phyloP scores from a whole-genome alignment of 176 grass and related monocot species.

The Aegilops tauschii region DNA sequence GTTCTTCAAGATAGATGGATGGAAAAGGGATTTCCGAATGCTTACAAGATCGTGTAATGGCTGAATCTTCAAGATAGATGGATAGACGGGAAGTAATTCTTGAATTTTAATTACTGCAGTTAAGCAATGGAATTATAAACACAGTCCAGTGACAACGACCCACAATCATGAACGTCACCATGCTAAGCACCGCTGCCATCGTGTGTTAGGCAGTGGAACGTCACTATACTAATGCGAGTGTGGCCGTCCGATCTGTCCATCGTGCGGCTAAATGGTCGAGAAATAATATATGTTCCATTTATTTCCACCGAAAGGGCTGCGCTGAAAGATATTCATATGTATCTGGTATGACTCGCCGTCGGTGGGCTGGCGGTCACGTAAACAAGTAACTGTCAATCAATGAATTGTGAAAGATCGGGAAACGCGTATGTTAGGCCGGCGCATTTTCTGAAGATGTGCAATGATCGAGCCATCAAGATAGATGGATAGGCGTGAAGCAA shows the following conservation, averaged over 20 bases:
- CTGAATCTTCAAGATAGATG: neutral
- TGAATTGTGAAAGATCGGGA: neutral
- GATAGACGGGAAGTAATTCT: neutral
- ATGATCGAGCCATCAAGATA: neutral
- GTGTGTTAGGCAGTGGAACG: neutral
- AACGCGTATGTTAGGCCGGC: neutral
- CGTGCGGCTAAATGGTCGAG: neutral
- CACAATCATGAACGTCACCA: neutral
- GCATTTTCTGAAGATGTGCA: neutral
- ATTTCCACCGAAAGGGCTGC: neutral
- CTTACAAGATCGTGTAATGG: neutral
- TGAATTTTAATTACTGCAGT: constrained; percentile 12
- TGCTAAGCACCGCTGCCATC: neutral
- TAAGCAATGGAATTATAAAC: neutral
- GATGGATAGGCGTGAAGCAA: too few species aligned
- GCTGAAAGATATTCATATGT: neutral
- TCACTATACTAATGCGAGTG: too few species aligned
- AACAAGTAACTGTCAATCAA: neutral
- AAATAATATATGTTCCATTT: neutral
- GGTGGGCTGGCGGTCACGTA: neutral
- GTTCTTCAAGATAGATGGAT: too few species aligned
- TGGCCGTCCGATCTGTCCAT: too few species aligned
- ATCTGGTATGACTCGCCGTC: too few species aligned
- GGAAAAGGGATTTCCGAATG: neutral
- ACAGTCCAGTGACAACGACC: neutral